phyloP scores from a whole-genome alignment of 495 filamentous ascomycete species.

The Trypethelium eluteriae region DNA sequence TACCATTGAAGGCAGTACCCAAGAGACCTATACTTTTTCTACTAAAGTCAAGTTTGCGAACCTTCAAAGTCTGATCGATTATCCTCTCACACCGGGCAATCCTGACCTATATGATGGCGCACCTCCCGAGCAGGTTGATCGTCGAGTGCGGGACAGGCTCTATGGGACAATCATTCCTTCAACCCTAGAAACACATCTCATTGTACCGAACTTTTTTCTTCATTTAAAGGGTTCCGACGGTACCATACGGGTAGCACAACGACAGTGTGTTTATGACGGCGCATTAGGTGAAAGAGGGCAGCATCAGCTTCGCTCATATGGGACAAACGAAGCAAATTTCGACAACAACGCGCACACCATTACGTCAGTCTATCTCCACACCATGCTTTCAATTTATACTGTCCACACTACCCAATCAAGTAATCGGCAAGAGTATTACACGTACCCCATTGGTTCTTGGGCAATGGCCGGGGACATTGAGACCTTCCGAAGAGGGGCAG shows the following conservation, averaged over 20 bases:
- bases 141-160: background rate
- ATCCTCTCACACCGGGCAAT: background rate
- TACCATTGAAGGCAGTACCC: background rate
- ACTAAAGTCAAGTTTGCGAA: background rate
- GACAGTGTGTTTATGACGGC: constrained; percentile 8
- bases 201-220: constrained; percentile 10
- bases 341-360: constrained; percentile 15
- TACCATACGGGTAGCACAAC: background rate
- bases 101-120: constrained; percentile 13
- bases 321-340: background rate
- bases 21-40: background rate
- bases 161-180: background rate
- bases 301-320: background rate
- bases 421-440: constrained; percentile 35
- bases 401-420: background rate
- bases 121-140: constrained; percentile 1
- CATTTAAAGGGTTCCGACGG: background rate
- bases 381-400: background rate
- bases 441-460: constrained; percentile 32
- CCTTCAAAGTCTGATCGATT: background rate
- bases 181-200: background rate
- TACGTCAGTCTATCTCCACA: background rate
- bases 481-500: constrained; percentile 31
- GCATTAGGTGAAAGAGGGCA: constrained; percentile 4
- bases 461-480: constrained; percentile 29